A percentile compares a stretch with the other conserved stretches of the same genome.
Conservation (phyloP, 306 rosid genomes). For the Vicia faba region DNA sequence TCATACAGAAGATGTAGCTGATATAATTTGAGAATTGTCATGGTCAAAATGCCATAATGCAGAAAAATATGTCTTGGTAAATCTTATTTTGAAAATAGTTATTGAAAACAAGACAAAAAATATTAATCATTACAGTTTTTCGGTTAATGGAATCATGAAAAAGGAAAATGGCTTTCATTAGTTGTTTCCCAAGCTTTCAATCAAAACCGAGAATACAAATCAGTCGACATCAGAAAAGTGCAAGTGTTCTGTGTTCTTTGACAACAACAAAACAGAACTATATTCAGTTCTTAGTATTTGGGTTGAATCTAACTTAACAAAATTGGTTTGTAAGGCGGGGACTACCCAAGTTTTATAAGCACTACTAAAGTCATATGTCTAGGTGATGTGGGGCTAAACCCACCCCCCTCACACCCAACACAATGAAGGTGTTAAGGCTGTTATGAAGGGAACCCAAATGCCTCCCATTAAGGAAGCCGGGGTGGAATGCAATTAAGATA, state of each 20-base stretch:
- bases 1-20: constrained; percentile 17
- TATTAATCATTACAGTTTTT: neutral
- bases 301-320: neutral
- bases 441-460: neutral
- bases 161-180: neutral
- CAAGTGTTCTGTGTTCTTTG: neutral
- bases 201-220: neutral
- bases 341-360: neutral
- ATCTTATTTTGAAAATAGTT: neutral
- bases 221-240: too few species aligned
- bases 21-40: constrained; percentile 1
- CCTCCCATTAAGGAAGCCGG: neutral
- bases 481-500: neutral
- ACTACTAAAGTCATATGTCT: neutral
- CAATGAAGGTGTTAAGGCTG: too few species aligned
- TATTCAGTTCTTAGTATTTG: neutral
- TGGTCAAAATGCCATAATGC: neutral
- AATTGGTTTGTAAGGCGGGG: neutral
- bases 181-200: neutral
- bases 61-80: neutral
- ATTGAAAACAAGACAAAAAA: neutral
- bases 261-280: neutral
- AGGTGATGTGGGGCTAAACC: neutral
- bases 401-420: too few species aligned
- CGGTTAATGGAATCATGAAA: neutral